Conservation (phyloP, 768 basidiomycete species). For the Tylopilus plumbeoviolaceoides region DNA sequence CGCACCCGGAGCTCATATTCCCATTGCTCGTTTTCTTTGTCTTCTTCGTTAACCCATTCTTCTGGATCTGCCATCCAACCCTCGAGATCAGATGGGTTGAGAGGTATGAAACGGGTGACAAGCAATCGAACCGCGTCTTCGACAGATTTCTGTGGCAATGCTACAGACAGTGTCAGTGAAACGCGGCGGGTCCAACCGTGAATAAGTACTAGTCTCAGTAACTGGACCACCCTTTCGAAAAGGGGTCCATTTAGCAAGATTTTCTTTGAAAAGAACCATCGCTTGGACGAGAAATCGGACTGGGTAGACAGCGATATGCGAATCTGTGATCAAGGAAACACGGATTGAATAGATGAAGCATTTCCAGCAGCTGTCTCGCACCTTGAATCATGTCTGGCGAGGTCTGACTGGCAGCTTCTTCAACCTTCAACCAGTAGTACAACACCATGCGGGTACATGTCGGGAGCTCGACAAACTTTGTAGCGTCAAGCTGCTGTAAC, state of each 20-base stretch:
- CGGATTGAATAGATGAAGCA: neutral
- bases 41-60: constrained; percentile 90
- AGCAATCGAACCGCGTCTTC: constrained; percentile 71
- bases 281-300: constrained; percentile 77
- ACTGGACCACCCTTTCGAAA: constrained; percentile 53
- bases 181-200: neutral
- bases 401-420: constrained; percentile 55
- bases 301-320: constrained; percentile 63
- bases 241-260: constrained; percentile 72
- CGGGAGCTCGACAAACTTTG: constrained; percentile 61
- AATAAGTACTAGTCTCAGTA: constrained; percentile 53
- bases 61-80: constrained; percentile 88
- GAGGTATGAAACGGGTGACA: constrained; percentile 79
- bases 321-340: constrained; percentile 41
- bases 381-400: constrained; percentile 55
- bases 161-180: constrained; percentile 33
- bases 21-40: constrained; percentile 89
- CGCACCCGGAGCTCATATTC: constrained; percentile 86
- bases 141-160: constrained; percentile 65
- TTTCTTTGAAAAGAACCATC: constrained; percentile 84
- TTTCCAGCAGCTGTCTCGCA: constrained; percentile 23
- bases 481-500: constrained; percentile 56
- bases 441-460: constrained; percentile 63
- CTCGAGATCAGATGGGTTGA: constrained; percentile 77
- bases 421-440: constrained; percentile 80